phyloP scores from a whole-genome alignment of 176 grass and related monocot species.

The Carex parvula region DNA sequence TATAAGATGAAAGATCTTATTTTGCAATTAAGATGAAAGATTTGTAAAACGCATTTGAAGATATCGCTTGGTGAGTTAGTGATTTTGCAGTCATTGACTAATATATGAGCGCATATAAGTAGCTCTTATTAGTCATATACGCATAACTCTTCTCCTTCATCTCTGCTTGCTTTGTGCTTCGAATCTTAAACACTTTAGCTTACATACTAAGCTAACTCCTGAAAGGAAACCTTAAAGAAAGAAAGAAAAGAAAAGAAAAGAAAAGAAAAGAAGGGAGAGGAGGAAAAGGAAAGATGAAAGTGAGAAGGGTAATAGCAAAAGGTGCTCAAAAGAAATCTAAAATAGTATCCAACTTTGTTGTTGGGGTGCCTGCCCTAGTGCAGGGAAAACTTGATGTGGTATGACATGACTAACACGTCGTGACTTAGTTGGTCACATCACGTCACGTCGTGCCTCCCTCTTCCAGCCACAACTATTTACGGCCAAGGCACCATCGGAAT shows the following conservation, averaged over 20 bases:
- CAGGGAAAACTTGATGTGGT: too few species aligned
- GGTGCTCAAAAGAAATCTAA: neutral
- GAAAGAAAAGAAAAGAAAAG: constrained; percentile 7
- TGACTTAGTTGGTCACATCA: too few species aligned
- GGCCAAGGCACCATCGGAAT: too few species aligned
- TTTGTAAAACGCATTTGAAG: neutral
- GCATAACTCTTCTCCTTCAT: neutral
- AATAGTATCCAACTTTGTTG: constrained; percentile 2
- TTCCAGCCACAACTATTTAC: too few species aligned
- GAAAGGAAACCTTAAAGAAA: neutral
- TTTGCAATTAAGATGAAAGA: neutral
- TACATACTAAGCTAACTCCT: constrained; percentile 7
- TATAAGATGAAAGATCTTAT: neutral
- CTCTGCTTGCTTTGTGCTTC: constrained; percentile 14
- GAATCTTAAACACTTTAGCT: neutral
- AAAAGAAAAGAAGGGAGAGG: neutral
- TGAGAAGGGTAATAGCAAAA: neutral
- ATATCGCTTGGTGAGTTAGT: neutral
- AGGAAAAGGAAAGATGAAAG: constrained; percentile 1
- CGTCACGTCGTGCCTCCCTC: too few species aligned
- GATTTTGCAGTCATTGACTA: neutral
- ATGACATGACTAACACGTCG: too few species aligned
- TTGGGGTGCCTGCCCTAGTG: neutral
- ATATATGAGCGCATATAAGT: neutral
- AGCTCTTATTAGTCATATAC: neutral